Base-by-base conservation (phyloP, 169 alveolate genomes). In the Plasmodium billcollinsi region DNA sequence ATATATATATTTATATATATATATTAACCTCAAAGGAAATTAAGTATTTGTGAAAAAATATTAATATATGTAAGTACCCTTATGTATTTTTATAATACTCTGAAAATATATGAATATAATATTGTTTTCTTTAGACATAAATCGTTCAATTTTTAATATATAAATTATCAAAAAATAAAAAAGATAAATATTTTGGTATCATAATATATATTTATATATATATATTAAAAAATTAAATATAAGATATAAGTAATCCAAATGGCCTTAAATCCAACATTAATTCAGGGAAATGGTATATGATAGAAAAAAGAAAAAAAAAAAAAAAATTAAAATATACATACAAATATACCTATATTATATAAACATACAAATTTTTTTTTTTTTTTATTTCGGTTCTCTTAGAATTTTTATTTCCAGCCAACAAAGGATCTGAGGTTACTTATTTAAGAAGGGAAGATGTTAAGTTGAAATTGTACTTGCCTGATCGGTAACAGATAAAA, bases 261-360 rank as follows among this genome's bases (percentile, higher is more conserved):
- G 89, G 89, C 89, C 12, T 59, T 78, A 63, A 78, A 78, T 52
- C 89, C 89, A 21, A 50, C 89, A 43, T 29, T 67, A 78, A 78
- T 78, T 29, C 89, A 67, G 20, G 89, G 89, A 29, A 54, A 78
- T 24, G 89, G 89, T 78, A 78, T 26, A 33, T 65, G 21, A 62
- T 62, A 24, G 24, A 62, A 18, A 62, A 62, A 62, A 4, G 24
- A 61, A 18, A 15, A 24, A 61, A 61, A 29, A 24, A 21, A 26
- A 11, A 65, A 65, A 9, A n/a, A 33, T 29, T 14, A 6, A 26
- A 26, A 24, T 54, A n/a, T 54, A 54, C 62, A 39, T 39, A 39
- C 2, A 39, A 39, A 39, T 39, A 39, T 39, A 39, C 4, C 4
- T 39, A 39, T 39, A 39, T 39, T 39, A 39, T 39, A 39, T 39